Conservation (phyloP, 441 rosid species). For the Rhodomyrtus psidioides region DNA sequence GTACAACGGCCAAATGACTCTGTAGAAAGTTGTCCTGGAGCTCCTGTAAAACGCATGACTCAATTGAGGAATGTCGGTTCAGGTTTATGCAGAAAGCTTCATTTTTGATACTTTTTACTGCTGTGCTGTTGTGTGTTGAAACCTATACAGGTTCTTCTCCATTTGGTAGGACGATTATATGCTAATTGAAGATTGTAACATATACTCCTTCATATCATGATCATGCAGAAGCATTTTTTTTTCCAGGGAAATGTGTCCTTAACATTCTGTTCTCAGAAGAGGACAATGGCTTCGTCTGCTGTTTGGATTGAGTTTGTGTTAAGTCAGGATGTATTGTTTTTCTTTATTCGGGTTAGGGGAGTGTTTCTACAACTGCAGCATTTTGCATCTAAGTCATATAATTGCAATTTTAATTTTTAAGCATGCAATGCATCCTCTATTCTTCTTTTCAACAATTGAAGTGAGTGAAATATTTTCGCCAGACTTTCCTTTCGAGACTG, state of each 20-base stretch:
- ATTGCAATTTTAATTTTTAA: neutral
- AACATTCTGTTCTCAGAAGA: neutral
- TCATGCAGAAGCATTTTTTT: neutral
- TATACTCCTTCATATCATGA: neutral
- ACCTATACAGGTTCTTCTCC: neutral
- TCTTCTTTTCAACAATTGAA: neutral
- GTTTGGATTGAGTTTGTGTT: neutral
- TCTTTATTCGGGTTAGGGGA: neutral
- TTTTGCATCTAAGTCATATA: neutral
- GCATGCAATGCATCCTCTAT: neutral
- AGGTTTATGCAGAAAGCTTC: no score
- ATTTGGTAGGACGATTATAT: neutral
- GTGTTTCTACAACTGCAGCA: neutral
- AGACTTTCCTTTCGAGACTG: neutral
- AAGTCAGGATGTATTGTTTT: neutral
- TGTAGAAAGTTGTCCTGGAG: no score
- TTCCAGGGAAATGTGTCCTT: neutral
- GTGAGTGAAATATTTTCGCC: neutral
- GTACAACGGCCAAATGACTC: no score
- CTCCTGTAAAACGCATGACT: no score
- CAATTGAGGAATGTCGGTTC: no score
- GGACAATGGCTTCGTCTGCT: neutral
- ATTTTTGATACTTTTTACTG: neutral
- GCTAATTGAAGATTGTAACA: neutral
- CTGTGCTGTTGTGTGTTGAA: neutral